Evolutionary conservation across 148 eudicot genomes (phyloP).

Genomic region (Spergularia bocconei): DNA sequence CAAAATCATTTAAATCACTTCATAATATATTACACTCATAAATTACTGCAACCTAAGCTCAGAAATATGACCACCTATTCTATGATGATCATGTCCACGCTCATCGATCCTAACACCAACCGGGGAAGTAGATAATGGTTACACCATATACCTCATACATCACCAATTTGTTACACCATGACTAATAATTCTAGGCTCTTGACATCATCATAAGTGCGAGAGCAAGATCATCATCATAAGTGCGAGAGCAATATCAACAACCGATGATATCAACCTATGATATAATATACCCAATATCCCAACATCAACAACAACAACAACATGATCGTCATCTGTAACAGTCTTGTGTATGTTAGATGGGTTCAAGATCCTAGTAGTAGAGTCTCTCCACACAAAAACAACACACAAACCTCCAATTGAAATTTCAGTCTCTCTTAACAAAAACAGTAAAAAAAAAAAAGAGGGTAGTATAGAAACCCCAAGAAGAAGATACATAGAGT

Average conservation of each 20-base stretch:
- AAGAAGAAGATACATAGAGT: background rate
- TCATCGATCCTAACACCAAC: background rate
- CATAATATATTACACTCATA: background rate
- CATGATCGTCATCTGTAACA: no score
- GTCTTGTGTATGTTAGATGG: no score
- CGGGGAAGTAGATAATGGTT: background rate
- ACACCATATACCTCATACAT: background rate
- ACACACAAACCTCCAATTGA: background rate
- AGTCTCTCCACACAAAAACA: background rate
- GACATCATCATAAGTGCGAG: background rate
- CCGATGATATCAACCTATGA: background rate
- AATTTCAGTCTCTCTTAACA: background rate
- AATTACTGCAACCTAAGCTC: background rate
- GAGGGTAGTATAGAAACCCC: background rate
- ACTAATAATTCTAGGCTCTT: no score
- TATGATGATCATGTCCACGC: background rate
- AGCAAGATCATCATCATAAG: background rate
- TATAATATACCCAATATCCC: background rate
- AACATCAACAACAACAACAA: no score
- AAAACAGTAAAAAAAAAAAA: no score
- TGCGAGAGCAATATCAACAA: background rate
- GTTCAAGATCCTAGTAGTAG: background rate
- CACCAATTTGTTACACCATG: no score
- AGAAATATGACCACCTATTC: background rate
- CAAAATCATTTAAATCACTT: background rate